Percentiles rank a stretch among this genome's conserved stretches.
Conservation (phyloP, 768 basidiomycete species). For the Leucogyrophana mollusca region DNA sequence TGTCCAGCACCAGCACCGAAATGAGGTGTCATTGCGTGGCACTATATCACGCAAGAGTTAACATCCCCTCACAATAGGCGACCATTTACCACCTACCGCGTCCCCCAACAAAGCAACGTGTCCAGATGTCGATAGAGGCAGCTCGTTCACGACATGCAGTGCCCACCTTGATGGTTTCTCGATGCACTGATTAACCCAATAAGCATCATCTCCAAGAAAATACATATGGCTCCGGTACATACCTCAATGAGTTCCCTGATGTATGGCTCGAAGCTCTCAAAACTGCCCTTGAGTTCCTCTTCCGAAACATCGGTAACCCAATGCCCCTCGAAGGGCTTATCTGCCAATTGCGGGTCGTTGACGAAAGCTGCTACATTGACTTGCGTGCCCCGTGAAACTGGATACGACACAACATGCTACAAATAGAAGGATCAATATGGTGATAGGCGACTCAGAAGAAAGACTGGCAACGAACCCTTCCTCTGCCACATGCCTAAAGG, state of each 20-base stretch:
- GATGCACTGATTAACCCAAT: slow-evolving; percentile 28
- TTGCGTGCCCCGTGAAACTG: slow-evolving; percentile 31
- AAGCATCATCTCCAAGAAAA: not conserved
- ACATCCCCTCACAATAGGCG: not conserved
- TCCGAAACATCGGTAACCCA: slow-evolving; percentile 20
- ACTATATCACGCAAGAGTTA: slow-evolving; percentile 1
- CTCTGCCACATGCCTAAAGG: no score
- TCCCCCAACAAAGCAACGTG: slow-evolving; percentile 50
- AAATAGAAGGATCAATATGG: not conserved
- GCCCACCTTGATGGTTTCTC: slow-evolving; percentile 42
- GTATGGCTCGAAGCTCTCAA: slow-evolving; percentile 33
- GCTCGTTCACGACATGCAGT: slow-evolving; percentile 39
- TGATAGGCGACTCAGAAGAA: not conserved
- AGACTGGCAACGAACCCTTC: not conserved
- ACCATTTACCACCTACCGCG: slow-evolving; percentile 32
- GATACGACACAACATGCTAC: slow-evolving; percentile 39
- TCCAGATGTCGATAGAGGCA: slow-evolving; percentile 38
- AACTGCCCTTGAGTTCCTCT: slow-evolving; percentile 25
- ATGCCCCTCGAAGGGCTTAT: slow-evolving; percentile 24
- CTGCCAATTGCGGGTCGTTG: slow-evolving; percentile 25
- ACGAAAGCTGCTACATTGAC: slow-evolving; percentile 33
- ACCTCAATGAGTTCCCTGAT: slow-evolving; percentile 26
- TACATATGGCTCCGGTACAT: not conserved
- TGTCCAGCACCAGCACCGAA: slow-evolving; percentile 23
- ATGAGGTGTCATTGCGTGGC: slow-evolving; percentile 25